Conservation (phyloP, 441 rosid species). For the Caryocar brasiliense region DNA sequence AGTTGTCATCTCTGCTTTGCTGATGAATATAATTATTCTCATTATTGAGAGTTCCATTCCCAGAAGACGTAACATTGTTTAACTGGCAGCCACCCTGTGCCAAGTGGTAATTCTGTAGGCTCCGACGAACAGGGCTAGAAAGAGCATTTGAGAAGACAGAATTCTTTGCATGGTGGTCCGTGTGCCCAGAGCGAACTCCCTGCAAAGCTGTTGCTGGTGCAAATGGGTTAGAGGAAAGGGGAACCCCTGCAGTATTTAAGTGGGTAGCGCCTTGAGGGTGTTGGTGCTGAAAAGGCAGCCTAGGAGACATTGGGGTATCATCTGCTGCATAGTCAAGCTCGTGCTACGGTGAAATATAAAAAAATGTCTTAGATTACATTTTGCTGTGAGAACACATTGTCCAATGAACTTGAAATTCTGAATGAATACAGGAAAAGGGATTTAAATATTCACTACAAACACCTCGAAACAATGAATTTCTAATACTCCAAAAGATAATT, state of each 20-base stretch:
- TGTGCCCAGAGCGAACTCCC: constrained; percentile 42
- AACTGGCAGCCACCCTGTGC: constrained; percentile 52
- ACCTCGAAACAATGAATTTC: no score
- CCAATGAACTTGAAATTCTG: no score
- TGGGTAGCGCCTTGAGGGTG: constrained; percentile 35
- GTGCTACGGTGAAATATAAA: constrained; percentile 31
- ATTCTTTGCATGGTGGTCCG: constrained; percentile 66
- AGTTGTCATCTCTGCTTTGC: constrained; percentile 48
- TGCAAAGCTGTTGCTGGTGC: constrained; percentile 25
- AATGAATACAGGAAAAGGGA: no score
- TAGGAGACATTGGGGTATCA: constrained; percentile 53
- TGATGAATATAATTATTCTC: constrained; percentile 29
- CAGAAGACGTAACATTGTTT: constrained; percentile 24
- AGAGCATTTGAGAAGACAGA: constrained; percentile 82
- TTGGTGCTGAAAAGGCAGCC: constrained; percentile 43
- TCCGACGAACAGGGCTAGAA: constrained; percentile 63
- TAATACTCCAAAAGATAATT: no score
- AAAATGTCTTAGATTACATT: not conserved
- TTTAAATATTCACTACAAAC: no score
- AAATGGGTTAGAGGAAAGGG: constrained; percentile 43
- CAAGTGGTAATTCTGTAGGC: constrained; percentile 64
- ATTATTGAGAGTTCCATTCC: constrained; percentile 28
- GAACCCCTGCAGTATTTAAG: constrained; percentile 26
- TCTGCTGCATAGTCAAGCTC: constrained; percentile 56
- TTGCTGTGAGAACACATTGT: no score